A percentile compares a stretch with the other conserved stretches of the same genome.
Evolutionary conservation across 352 stramenopile species (phyloP).

Genomic region (Phytophthora melonis): DNA sequence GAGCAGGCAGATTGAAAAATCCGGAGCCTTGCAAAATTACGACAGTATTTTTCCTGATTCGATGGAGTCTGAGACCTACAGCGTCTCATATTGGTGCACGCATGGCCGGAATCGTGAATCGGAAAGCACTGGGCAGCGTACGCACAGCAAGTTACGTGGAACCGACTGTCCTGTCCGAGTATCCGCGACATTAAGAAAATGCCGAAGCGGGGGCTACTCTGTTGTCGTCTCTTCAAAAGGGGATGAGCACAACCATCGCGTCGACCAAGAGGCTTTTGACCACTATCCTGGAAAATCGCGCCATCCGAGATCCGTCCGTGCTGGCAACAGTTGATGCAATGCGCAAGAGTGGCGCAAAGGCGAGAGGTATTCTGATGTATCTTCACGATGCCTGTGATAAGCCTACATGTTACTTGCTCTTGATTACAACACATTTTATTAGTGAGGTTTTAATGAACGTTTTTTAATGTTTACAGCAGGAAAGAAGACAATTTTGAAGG

Average conservation of each 20-base stretch:
- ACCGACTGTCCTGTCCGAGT: background rate
- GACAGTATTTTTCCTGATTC: background rate
- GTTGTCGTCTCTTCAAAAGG: background rate
- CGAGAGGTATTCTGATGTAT: conserved; percentile 6
- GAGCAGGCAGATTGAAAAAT: background rate
- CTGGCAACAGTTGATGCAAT: background rate
- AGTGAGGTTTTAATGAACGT: background rate
- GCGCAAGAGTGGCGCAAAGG: conserved; percentile 1
- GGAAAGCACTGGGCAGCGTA: background rate
- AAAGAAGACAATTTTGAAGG: background rate
- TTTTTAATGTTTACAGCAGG: background rate
- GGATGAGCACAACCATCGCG: background rate
- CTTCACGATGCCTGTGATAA: conserved; percentile 1
- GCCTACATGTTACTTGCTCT: background rate
- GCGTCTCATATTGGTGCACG: background rate
- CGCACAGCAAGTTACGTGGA: background rate
- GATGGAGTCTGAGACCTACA: background rate
- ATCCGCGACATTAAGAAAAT: background rate
- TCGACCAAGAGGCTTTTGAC: background rate
- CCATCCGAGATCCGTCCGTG: background rate
- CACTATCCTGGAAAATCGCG: conserved; percentile 8
- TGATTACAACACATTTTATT: no score
- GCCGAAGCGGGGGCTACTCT: background rate
- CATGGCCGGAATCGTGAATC: background rate
- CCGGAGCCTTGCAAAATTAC: background rate